phyloP scores from a whole-genome alignment of 2,329 filamentous ascomycete species.

The Colletotrichum sublineola region DNA sequence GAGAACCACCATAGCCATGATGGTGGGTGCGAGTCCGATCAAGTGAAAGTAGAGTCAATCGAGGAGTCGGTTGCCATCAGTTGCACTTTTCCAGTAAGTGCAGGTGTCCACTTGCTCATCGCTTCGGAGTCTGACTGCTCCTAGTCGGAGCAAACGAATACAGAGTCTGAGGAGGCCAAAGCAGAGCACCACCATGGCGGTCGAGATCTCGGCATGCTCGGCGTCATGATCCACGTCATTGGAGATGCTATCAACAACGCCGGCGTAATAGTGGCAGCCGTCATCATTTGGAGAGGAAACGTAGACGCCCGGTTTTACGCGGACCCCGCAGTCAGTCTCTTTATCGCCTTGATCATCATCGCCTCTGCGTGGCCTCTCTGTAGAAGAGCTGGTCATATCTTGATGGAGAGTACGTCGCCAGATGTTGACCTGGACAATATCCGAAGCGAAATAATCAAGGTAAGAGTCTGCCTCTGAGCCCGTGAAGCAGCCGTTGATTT shows the following conservation, averaged over 20 bases:
- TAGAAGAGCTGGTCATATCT: constrained; percentile 72
- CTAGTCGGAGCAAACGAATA: not conserved
- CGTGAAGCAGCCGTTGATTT: not conserved
- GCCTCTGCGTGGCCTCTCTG: constrained; percentile 73
- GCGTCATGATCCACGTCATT: constrained; percentile 77
- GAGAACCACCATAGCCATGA: not conserved
- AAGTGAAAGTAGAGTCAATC: not conserved
- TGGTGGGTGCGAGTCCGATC: not conserved
- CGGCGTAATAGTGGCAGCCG: constrained; percentile 77
- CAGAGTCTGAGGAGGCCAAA: not conserved
- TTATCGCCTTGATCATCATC: constrained; percentile 80
- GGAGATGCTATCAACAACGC: constrained; percentile 83
- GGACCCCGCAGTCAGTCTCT: constrained; percentile 77
- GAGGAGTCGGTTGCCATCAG: not conserved
- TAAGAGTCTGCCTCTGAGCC: constrained; percentile 47
- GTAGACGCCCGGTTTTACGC: constrained; percentile 75
- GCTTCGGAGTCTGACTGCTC: not conserved
- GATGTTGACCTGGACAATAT: constrained; percentile 73
- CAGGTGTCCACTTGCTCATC: not conserved
- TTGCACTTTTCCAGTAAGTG: not conserved
- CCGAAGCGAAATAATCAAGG: constrained; percentile 76
- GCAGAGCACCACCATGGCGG: constrained; percentile 63
- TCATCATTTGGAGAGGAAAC: constrained; percentile 76
- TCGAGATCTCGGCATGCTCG: constrained; percentile 78
- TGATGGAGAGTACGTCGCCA: constrained; percentile 75